These are phyloP conservation scores for Meyerozyma sp. DNA, from an alignment of 1,139 yeast genomes.

Conservation along the genomic window DNA sequence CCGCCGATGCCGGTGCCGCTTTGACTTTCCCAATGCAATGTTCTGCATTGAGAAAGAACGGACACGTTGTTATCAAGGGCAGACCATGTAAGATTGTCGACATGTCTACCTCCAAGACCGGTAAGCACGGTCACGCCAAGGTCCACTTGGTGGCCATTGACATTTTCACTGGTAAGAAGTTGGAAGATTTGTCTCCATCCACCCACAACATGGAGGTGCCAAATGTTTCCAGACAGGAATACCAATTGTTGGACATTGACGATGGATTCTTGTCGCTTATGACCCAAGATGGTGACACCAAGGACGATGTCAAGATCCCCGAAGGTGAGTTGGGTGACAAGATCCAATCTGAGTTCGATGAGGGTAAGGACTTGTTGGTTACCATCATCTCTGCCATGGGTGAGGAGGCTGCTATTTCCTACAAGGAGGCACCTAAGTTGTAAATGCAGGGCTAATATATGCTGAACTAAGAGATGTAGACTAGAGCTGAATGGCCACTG, in stretches of 20 bases:
- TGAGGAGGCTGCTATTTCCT: slow-evolving; percentile 97
- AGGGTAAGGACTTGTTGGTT: slow-evolving; percentile 94
- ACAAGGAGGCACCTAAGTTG: slow-evolving; percentile 92
- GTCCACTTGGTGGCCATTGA: slow-evolving; percentile 99
- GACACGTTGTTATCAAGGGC: slow-evolving; percentile 96
- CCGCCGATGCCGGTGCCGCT: slow-evolving; percentile 99
- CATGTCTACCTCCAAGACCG: slow-evolving; percentile 99
- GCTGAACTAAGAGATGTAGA: background rate
- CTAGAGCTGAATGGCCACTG: no score
- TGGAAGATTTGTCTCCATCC: slow-evolving; percentile 99
- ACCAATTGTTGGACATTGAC: slow-evolving; percentile 95
- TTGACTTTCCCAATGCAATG: slow-evolving; percentile 98
- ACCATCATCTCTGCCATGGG: slow-evolving; percentile 98
- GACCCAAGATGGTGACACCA: slow-evolving; percentile 96
- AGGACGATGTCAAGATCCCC: slow-evolving; percentile 98
- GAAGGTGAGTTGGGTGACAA: slow-evolving; percentile 96
- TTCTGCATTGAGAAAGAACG: slow-evolving; percentile 99
- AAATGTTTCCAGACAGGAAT: slow-evolving; percentile 92
- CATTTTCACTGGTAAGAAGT: slow-evolving; percentile 98
- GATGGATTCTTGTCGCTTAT: slow-evolving; percentile 96
- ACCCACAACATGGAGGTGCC: slow-evolving; percentile 99
- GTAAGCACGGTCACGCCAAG: slow-evolving; percentile 99
- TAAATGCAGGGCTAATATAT: slow-evolving; percentile 5
- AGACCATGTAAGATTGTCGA: slow-evolving; percentile 99
- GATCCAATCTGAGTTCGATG: slow-evolving; percentile 89